Evolutionary conservation across 352 stramenopile genomes (phyloP).

Genomic region (Phytopythium montanum): DNA sequence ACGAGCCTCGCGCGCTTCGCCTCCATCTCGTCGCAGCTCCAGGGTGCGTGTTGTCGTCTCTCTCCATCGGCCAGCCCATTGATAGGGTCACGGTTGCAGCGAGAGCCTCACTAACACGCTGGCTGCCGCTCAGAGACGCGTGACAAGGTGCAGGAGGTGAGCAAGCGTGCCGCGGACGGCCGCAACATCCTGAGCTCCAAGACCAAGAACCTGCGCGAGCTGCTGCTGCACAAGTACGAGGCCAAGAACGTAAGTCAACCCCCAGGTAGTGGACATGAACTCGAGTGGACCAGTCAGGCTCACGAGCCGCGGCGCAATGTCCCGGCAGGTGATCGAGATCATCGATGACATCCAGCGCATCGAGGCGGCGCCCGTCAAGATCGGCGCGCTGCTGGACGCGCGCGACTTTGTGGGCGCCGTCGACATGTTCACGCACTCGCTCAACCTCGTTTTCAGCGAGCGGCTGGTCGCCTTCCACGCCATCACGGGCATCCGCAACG

Average conservation of each 20-base stretch:
- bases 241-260: constrained; percentile 50
- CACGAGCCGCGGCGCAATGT: neutral
- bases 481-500: constrained; percentile 66
- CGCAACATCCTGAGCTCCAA: constrained; percentile 81
- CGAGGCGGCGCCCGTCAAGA: constrained; percentile 62
- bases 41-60: constrained; percentile 30
- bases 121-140: constrained; percentile 41
- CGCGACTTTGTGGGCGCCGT: constrained; percentile 59
- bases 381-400: constrained; percentile 48
- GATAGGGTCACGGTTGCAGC: too few species aligned
- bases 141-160: constrained; percentile 64
- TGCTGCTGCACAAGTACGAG: constrained; percentile 80
- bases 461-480: constrained; percentile 76
- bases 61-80: neutral
- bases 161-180: constrained; percentile 64
- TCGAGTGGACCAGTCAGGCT: too few species aligned
- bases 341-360: constrained; percentile 86
- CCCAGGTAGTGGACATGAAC: too few species aligned
- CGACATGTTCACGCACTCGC: constrained; percentile 64
- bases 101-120: neutral
- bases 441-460: constrained; percentile 81
- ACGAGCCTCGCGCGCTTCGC: constrained; percentile 78
- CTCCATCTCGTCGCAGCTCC: constrained; percentile 68
- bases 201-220: constrained; percentile 77
- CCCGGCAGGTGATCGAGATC: constrained; percentile 58